Percentiles rank a stretch among this genome's conserved stretches.
Conservation (phyloP, 2,329 filamentous ascomycete genomes). For the Venturia carpophila region DNA sequence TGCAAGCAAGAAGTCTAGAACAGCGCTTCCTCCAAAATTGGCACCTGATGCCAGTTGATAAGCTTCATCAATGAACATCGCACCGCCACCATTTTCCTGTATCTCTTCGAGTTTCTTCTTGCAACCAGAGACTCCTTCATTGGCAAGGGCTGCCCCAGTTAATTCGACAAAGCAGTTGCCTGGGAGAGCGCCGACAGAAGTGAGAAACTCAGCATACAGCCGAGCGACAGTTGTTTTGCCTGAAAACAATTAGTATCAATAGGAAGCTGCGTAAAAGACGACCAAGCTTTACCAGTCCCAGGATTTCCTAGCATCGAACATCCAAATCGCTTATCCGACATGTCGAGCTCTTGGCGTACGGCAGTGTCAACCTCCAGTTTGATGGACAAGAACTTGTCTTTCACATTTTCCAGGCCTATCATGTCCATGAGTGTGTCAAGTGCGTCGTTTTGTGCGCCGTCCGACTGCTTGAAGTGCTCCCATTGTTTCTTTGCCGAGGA, state of each 20-base stretch:
- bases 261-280: background rate
- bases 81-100: slow-evolving; percentile 54
- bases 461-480: slow-evolving; percentile 50
- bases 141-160: slow-evolving; percentile 58
- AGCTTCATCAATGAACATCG: slow-evolving; percentile 70
- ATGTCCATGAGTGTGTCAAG: slow-evolving; percentile 61
- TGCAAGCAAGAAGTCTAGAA: slow-evolving; percentile 63
- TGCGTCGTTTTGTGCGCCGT: slow-evolving; percentile 44
- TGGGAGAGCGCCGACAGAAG: slow-evolving; percentile 53
- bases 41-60: slow-evolving; percentile 61
- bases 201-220: slow-evolving; percentile 59
- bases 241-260: slow-evolving; percentile 23
- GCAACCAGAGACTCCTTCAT: slow-evolving; percentile 51
- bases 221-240: slow-evolving; percentile 71
- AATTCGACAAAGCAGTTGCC: slow-evolving; percentile 57
- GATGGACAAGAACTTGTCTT: slow-evolving; percentile 53
- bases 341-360: slow-evolving; percentile 48
- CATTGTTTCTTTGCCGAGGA: slow-evolving; percentile 46
- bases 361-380: slow-evolving; percentile 56
- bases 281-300: slow-evolving; percentile 52
- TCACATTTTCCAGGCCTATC: slow-evolving; percentile 64
- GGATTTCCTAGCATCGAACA: slow-evolving; percentile 63
- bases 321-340: slow-evolving; percentile 54
- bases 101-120: slow-evolving; percentile 52
- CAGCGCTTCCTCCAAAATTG: slow-evolving; percentile 49